A percentile compares a stretch with the other conserved stretches of the same genome.
These are phyloP conservation scores for Tremella yokohamensis DNA, from an alignment of 768 basidiomycete species.

Conservation along the genomic window DNA sequence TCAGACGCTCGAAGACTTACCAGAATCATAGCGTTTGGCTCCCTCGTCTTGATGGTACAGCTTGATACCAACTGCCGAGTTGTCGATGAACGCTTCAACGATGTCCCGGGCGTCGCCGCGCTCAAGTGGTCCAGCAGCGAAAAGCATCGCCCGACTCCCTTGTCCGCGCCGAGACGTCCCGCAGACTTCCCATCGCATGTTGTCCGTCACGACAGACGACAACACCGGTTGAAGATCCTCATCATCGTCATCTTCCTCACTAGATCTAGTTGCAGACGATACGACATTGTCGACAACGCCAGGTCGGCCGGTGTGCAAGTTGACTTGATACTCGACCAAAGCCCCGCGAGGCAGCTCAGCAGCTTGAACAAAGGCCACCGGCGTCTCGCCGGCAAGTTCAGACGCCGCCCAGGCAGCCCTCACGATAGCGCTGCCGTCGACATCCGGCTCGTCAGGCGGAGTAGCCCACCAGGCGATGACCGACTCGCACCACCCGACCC, in stretches of 20 bases:
- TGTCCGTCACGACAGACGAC: neutral
- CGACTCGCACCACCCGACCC: conserved; percentile 64
- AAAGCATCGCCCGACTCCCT: conserved; percentile 21
- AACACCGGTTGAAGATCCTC: conserved; percentile 25
- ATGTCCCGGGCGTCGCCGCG: neutral
- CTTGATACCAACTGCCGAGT: conserved; percentile 10
- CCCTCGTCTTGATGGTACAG: conserved; percentile 7
- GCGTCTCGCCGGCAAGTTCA: conserved; percentile 10
- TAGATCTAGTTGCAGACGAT: neutral
- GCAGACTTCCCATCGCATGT: conserved; percentile 26
- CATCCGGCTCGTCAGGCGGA: neutral
- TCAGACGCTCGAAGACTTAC: neutral
- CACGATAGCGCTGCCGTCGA: too few species aligned
- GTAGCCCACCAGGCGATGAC: conserved; percentile 66
- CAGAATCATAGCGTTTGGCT: neutral
- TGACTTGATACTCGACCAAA: conserved; percentile 53
- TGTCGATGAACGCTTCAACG: neutral
- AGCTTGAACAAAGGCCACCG: conserved; percentile 47
- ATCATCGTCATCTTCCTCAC: conserved; percentile 28
- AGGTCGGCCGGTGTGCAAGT: conserved; percentile 45
- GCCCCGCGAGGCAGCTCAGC: conserved; percentile 50
- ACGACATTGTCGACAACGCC: neutral
- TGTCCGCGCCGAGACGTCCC: conserved; percentile 6
- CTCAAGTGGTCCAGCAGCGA: conserved; percentile 9
- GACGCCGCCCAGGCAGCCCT: neutral